These are phyloP conservation scores for Mucor circinelloides DNA, from an alignment of 371 early-diverging fungal genomes.

Conservation along the genomic window DNA sequence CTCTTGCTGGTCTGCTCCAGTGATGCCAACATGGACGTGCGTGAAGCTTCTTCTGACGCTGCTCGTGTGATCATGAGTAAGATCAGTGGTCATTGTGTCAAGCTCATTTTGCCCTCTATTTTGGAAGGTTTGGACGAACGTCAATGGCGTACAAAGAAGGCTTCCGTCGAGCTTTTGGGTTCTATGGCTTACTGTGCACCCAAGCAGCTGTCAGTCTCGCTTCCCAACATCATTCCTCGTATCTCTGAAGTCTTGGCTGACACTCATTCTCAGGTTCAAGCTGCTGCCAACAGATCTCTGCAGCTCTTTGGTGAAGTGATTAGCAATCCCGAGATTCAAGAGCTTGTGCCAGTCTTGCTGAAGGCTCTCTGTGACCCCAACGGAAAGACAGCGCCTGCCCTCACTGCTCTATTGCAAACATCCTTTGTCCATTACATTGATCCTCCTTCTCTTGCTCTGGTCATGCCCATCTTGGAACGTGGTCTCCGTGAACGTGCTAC, in stretches of 20 bases:
- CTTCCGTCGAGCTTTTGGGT: slow-evolving; percentile 93
- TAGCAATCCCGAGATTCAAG: slow-evolving; percentile 96
- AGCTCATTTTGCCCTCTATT: slow-evolving; percentile 90
- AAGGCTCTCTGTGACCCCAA: slow-evolving; percentile 91
- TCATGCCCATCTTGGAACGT: slow-evolving; percentile 93
- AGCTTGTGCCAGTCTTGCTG: slow-evolving; percentile 84
- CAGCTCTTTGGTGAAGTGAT: slow-evolving; percentile 92
- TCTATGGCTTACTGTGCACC: slow-evolving; percentile 96
- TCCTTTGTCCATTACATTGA: slow-evolving; percentile 98
- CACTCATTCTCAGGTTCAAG: slow-evolving; percentile 91
- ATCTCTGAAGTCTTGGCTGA: slow-evolving; percentile 91
- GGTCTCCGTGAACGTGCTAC: slow-evolving; percentile 91
- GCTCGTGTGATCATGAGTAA: slow-evolving; percentile 96
- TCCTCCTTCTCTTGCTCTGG: slow-evolving; percentile 92
- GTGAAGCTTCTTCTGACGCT: slow-evolving; percentile 91
- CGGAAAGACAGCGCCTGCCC: slow-evolving; percentile 77
- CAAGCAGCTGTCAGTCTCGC: slow-evolving; percentile 88
- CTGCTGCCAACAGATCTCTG: slow-evolving; percentile 87
- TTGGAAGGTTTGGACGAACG: slow-evolving; percentile 85
- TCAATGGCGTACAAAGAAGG: slow-evolving; percentile 96
- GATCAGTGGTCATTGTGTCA: slow-evolving; percentile 95
- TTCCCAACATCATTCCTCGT: slow-evolving; percentile 92
- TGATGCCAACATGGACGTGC: slow-evolving; percentile 84
- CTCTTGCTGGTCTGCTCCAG: slow-evolving; percentile 86
- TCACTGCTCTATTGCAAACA: slow-evolving; percentile 87